Evolutionary conservation across 1,139 yeast genomes (phyloP).

Genomic region (Citeromyces hawaiiensis): DNA sequence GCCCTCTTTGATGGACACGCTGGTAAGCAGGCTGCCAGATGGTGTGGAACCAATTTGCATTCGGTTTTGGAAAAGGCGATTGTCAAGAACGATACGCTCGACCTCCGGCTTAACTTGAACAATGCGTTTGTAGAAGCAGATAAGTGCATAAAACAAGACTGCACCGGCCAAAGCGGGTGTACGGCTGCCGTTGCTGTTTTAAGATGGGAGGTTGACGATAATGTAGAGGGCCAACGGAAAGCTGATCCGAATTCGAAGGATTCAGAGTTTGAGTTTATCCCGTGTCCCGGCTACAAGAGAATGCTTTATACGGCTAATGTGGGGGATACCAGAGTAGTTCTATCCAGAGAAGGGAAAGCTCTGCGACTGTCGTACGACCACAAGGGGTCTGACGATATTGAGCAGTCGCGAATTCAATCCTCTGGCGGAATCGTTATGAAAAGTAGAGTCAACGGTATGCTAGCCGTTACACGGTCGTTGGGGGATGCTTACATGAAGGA

Average conservation of each 20-base stretch:
- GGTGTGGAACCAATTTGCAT: slow-evolving; percentile 89
- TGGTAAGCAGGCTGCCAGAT: slow-evolving; percentile 84
- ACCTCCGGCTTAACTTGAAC: slow-evolving; percentile 43
- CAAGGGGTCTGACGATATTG: slow-evolving; percentile 76
- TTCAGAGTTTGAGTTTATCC: slow-evolving; percentile 28
- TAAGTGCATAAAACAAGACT: slow-evolving; percentile 43
- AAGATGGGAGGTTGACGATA: slow-evolving; percentile 60
- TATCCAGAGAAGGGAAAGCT: slow-evolving; percentile 63
- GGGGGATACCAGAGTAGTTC: slow-evolving; percentile 82
- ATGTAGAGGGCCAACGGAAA: slow-evolving; percentile 10
- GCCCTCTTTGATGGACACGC: slow-evolving; percentile 98
- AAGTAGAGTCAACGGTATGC: slow-evolving; percentile 87
- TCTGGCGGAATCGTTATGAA: slow-evolving; percentile 84
- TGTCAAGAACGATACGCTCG: slow-evolving; percentile 18
- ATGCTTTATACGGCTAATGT: slow-evolving; percentile 90
- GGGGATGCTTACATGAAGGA: slow-evolving; percentile 95
- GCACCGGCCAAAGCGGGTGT: slow-evolving; percentile 66
- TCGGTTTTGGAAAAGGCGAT: slow-evolving; percentile 45
- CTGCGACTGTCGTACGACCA: slow-evolving; percentile 84
- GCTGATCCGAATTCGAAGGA: slow-evolving; percentile 4
- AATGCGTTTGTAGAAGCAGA: slow-evolving; percentile 67
- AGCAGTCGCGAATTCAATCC: slow-evolving; percentile 59
- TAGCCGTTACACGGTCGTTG: slow-evolving; percentile 87
- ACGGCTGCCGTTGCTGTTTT: slow-evolving; percentile 93
- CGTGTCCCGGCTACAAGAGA: slow-evolving; percentile 36